Base-by-base conservation (phyloP, 768 basidiomycete genomes). In the Boletus fagicola region DNA sequence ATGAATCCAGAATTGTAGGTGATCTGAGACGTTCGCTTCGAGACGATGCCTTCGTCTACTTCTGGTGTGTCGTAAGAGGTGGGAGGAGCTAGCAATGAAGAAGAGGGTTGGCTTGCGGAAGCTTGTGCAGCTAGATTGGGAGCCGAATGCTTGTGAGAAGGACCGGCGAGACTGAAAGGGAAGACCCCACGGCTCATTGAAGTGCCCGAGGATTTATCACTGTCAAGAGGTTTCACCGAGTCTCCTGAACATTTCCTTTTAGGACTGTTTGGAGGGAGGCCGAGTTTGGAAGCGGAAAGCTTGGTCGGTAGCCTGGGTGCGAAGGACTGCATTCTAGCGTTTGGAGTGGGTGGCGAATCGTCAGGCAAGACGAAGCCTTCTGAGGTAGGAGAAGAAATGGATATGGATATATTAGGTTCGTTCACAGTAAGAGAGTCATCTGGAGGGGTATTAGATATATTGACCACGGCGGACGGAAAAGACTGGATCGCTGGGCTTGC, bases 21-120 rank as follows among this genome's bases (percentile, higher is more conserved):
- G 53, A 94, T 86, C 71, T 95, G 92, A 2, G 92, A 94, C 0
- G 85, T 75, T 18, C 90, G 81, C 63, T 80, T 87, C 16, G 75
- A 65, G 49, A 81, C 77, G 7, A 57, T 55, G 30, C 68, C 74
- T 5, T 74, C 66, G 11, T 74, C 74, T 8, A 63, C 65, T 51
- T 71, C 64, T 0, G 66, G 59, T 4, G 78, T 75, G 53, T 83
- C 83, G 33, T 80, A 59, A 57, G 81, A 72, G 10, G 67, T 58
- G 3, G 84, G 85, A 9, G 85, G 83, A 1, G 78, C 76, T 4
- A 86, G 75, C 5, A 81, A 67, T 0, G 76, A 56, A 24, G 85
- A 79, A 2, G 79, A 74, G 1, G 83, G 74, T 16, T 78, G 57
- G 60, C 47, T 54, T 57, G 67, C 43, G 38, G 59, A 35, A 53